A percentile compares a stretch with the other conserved stretches of the same genome.
phyloP scores from a whole-genome alignment of 225 moss, liverwort and hornwort genomes.

The Straminergon stramineum region DNA sequence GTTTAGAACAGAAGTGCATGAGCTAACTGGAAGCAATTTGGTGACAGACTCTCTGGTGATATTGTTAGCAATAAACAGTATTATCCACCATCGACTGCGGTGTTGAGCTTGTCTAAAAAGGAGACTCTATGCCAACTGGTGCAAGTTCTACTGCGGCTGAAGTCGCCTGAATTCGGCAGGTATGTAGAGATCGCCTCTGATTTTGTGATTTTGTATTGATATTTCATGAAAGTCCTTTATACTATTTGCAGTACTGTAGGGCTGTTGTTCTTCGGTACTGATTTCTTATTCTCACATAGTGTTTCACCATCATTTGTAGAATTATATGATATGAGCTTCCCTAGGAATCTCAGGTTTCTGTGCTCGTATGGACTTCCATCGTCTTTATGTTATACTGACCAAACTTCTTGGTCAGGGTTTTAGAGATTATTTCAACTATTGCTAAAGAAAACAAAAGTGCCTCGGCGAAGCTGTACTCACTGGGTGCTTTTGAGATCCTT shows the following conservation, averaged over 20 bases:
- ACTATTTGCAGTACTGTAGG: not conserved
- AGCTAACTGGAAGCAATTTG: not conserved
- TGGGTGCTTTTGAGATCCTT: conserved; percentile 96
- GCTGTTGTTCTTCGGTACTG: not conserved
- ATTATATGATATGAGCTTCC: not conserved
- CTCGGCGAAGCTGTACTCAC: conserved; percentile 67
- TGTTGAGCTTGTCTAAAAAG: conserved; percentile 72
- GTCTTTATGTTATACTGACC: not conserved
- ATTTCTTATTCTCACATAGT: not conserved
- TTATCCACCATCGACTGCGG: conserved; percentile 78
- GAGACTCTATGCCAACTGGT: conserved; percentile 82
- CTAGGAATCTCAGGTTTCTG: not conserved
- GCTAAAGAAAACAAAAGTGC: conserved; percentile 76
- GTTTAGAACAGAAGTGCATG: not conserved
- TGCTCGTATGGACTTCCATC: not conserved
- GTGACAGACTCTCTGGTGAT: conserved; percentile 69
- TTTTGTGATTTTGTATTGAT: not conserved
- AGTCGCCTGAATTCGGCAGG: conserved; percentile 92
- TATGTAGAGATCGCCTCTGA: conserved; percentile 2
- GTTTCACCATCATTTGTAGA: not conserved
- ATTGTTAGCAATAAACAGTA: conserved; percentile 57
- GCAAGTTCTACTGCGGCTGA: conserved; percentile 82
- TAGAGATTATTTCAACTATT: conserved; percentile 69
- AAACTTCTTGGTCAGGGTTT: conserved; percentile 39
- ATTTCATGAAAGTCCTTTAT: not conserved